Conservation (phyloP, 345 rosid species). For the Euphorbia tirucalli region DNA sequence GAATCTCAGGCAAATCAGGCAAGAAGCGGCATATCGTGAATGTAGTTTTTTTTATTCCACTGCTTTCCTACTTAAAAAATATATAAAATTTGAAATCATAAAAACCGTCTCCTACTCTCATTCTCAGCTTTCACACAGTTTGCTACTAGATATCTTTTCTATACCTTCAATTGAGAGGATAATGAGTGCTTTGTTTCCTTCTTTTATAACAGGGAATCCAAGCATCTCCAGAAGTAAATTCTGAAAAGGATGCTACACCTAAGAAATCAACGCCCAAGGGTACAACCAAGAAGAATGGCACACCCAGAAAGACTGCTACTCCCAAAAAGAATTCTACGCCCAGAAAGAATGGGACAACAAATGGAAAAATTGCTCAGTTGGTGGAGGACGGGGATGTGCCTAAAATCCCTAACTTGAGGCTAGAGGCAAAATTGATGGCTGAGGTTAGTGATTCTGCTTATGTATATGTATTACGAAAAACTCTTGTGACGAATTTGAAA, state of each 20-base stretch:
- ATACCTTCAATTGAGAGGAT: neutral
- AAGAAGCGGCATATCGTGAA: neutral
- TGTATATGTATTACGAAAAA: neutral
- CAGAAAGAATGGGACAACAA: constrained; percentile 40
- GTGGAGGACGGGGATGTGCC: constrained; percentile 22
- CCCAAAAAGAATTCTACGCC: constrained; percentile 60
- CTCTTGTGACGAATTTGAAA: too few species aligned
- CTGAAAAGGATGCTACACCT: constrained; percentile 43
- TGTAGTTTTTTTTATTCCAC: neutral
- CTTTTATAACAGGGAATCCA: constrained; percentile 23
- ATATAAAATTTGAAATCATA: too few species aligned
- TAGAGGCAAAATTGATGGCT: constrained; percentile 75
- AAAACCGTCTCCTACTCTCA: too few species aligned
- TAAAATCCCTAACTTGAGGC: constrained; percentile 55
- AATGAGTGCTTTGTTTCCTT: neutral
- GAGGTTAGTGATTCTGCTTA: constrained; percentile 53
- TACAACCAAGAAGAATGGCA: constrained; percentile 29
- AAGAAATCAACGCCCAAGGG: neutral
- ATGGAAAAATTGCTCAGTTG: constrained; percentile 28
- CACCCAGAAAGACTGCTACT: constrained; percentile 31
- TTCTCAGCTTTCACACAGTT: too few species aligned
- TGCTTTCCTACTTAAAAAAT: neutral
- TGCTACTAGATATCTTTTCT: too few species aligned
- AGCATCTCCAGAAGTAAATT: constrained; percentile 48
- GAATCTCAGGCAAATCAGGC: neutral